phyloP scores from a whole-genome alignment of 495 filamentous ascomycete species.

The Letharia columbiana region DNA sequence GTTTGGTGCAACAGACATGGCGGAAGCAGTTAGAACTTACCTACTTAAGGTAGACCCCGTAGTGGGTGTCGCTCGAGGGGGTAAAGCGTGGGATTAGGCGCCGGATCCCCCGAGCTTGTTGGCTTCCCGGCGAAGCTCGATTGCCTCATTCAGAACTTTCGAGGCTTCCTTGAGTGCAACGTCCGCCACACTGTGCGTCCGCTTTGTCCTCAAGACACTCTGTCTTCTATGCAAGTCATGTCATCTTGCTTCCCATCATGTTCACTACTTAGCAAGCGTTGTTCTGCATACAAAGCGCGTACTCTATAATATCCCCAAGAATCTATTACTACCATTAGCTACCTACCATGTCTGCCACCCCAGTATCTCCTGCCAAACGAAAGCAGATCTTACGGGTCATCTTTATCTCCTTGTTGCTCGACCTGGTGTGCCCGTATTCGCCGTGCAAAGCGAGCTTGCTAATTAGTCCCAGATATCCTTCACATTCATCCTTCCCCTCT shows the following conservation, averaged over 20 bases:
- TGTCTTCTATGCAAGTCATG: slow-evolving; percentile 1
- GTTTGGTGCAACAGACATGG: not conserved
- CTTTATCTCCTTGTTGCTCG: slow-evolving; percentile 62
- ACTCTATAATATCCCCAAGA: not conserved
- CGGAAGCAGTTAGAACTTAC: not conserved
- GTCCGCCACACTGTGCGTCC: slow-evolving; percentile 12
- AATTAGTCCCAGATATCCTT: slow-evolving; percentile 57
- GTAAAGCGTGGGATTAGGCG: not conserved
- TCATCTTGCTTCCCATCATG: not conserved
- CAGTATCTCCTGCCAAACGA: slow-evolving; percentile 35
- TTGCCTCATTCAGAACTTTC: not conserved
- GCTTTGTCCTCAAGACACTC: not conserved
- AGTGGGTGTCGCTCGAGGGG: not conserved
- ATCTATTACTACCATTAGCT: not conserved
- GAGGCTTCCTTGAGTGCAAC: too few species aligned
- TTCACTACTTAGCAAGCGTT: not conserved
- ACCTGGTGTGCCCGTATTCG: slow-evolving; percentile 44
- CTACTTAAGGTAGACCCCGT: not conserved
- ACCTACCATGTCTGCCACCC: slow-evolving; percentile 22
- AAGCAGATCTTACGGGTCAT: slow-evolving; percentile 78
- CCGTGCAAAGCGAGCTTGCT: slow-evolving; percentile 7
- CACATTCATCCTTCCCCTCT: slow-evolving; percentile 97
- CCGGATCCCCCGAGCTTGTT: not conserved
- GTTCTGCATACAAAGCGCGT: not conserved
- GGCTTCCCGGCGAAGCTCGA: not conserved